Base-by-base conservation (phyloP, 352 stramenopile species). In the Globisporangium iwayamae region DNA sequence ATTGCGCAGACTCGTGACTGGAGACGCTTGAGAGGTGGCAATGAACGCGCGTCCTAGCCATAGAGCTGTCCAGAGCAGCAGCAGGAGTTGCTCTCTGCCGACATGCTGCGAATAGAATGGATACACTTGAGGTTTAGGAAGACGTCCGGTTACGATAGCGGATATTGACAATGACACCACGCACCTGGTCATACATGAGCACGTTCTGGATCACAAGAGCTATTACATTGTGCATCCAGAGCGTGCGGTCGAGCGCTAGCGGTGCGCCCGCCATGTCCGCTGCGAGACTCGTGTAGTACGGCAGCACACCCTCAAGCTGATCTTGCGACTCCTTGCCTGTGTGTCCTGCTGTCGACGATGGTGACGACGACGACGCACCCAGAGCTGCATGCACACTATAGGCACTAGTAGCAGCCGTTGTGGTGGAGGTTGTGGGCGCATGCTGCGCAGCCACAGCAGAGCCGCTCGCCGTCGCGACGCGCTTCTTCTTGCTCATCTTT, bases 111-210 rank as follows among this genome's bases (percentile, higher is more conserved):
- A 57, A 18, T 22, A 6, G 8, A 43, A 22, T 43, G 36, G 28
- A 43, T 41, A 34, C 16, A 56, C 3, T 51, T 16, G 20, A 36
- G 32, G 32, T 8, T 36, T 5, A 36, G 32, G 32, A 5, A 36
- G 32, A 36, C 32, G 3, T 36, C 32, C 32, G 32, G 32, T 0
- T 36, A 36, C 32, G 7, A 36, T 36, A 36, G 32, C 32, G 32
- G 32, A 8, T 36, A 36, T 36, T 36, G 32, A 9, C 32, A 54
- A 22, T 41, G 30, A n/a, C 7, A 34, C 0, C 4, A 48, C 62
- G 20, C 68, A 89, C 79, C 74, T 73, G 32, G 18, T 80, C 68
- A 43, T 72, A 70, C 65, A 86, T 72, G n/a, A 85, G 56, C 14
- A 53, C 56, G 50, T 86, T 82, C 28, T 83, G 63, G 13, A 86